Conservation (phyloP, 2,329 filamentous ascomycete genomes). For the Fragosphaeria purpurea region DNA sequence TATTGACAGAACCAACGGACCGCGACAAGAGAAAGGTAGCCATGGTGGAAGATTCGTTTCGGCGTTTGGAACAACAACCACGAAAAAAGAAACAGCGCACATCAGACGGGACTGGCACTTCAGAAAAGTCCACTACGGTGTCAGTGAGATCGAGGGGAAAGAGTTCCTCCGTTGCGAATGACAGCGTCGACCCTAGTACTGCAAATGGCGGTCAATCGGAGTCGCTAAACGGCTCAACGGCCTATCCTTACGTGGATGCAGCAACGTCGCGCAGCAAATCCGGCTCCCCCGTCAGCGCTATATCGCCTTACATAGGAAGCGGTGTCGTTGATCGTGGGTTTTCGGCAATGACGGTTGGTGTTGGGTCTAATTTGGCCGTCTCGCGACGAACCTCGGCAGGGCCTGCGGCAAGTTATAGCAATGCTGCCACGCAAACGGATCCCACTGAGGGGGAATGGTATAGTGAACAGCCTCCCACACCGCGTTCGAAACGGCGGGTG, state of each 20-base stretch:
- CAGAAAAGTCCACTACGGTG: constrained; percentile 10
- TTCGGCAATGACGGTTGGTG: constrained; percentile 15
- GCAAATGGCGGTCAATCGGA: constrained; percentile 12
- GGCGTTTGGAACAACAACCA: constrained; percentile 50
- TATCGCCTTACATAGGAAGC: constrained; percentile 27
- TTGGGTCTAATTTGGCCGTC: constrained; percentile 19
- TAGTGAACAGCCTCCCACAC: constrained; percentile 25
- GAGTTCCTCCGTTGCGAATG: constrained; percentile 7
- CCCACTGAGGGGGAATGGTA: constrained; percentile 44
- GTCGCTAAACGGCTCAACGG: constrained; percentile 23
- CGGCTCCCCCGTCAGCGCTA: constrained; percentile 36
- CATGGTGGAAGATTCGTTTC: constrained; percentile 54
- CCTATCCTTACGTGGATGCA: constrained; percentile 40
- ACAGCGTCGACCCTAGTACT: constrained; percentile 2
- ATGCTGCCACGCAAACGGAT: constrained; percentile 45
- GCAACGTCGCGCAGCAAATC: constrained; percentile 45
- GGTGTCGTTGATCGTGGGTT: neutral
- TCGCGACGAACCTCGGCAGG: constrained; percentile 30
- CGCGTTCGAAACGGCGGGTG: constrained; percentile 36
- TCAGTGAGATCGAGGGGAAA: constrained; percentile 18
- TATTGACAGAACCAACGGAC: constrained; percentile 54
- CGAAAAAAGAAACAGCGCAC: constrained; percentile 52
- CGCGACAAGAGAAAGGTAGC: constrained; percentile 58
- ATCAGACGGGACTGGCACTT: constrained; percentile 39
- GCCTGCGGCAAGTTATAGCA: constrained; percentile 35